phyloP scores from a whole-genome alignment of 805 yeast species.

The Naumovozyma dairenensis region DNA sequence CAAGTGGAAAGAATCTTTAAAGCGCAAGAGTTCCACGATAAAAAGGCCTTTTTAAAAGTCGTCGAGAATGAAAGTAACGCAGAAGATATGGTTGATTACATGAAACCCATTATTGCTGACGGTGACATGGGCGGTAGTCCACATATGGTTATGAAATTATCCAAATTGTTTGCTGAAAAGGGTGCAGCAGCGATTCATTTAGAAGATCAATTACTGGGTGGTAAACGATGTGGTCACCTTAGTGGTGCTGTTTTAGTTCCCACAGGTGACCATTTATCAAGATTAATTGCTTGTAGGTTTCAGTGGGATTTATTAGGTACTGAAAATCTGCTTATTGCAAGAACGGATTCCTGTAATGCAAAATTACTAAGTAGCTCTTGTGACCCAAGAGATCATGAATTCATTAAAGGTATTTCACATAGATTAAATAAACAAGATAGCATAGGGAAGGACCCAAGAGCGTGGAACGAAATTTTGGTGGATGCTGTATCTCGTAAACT shows the following conservation, averaged over 20 bases:
- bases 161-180: slow-evolving; percentile 54
- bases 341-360: slow-evolving; percentile 51
- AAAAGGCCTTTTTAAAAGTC: slow-evolving; percentile 35
- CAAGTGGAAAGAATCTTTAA: slow-evolving; percentile 51
- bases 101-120: slow-evolving; percentile 56
- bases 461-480: slow-evolving; percentile 37
- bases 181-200: slow-evolving; percentile 61
- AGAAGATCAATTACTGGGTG: slow-evolving; percentile 57
- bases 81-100: slow-evolving; percentile 34
- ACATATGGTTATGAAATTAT: slow-evolving; percentile 53
- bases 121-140: slow-evolving; percentile 61
- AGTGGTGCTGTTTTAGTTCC: slow-evolving; percentile 57
- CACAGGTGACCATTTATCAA: slow-evolving; percentile 42
- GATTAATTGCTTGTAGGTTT: slow-evolving; percentile 47
- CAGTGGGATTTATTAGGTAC: slow-evolving; percentile 60
- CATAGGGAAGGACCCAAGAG: slow-evolving; percentile 6
- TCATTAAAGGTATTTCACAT: slow-evolving; percentile 43
- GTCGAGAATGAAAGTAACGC: slow-evolving; percentile 17
- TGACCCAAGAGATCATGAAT: slow-evolving; percentile 50
- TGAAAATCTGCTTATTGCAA: slow-evolving; percentile 47
- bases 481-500: slow-evolving; percentile 36
- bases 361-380: slow-evolving; percentile 40
- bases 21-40: slow-evolving; percentile 50
- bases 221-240: slow-evolving; percentile 56
- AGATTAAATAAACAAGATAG: slow-evolving; percentile 24